Conservation (phyloP, 306 rosid species). For the Cyclanthera cordifolia region DNA sequence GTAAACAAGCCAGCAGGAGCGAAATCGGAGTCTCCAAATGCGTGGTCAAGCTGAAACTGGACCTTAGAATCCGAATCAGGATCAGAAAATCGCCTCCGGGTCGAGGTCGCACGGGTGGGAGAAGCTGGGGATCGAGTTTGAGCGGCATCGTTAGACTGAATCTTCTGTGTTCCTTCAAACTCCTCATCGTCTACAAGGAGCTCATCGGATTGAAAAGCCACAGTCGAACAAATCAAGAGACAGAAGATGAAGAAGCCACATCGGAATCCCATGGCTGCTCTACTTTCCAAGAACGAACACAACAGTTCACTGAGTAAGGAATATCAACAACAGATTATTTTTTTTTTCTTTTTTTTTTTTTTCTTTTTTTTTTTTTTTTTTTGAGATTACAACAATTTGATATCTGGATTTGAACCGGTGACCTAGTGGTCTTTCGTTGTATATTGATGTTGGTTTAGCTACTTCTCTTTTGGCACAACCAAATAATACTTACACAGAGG, state of each 20-base stretch:
- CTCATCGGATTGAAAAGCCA: constrained; percentile 85
- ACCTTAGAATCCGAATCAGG: constrained; percentile 78
- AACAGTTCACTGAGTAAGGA: too few species aligned
- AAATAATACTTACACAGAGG: too few species aligned
- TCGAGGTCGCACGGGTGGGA: constrained; percentile 16
- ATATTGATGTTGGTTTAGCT: too few species aligned
- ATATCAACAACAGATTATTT: too few species aligned
- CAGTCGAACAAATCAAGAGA: constrained; percentile 21
- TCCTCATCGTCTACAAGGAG: constrained; percentile 86
- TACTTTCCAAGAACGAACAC: not conserved
- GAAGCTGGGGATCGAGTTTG: constrained; percentile 21
- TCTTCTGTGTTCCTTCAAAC: constrained; percentile 44
- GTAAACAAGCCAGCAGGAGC: constrained; percentile 68
- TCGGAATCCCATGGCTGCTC: constrained; percentile 14
- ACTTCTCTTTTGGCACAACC: too few species aligned
- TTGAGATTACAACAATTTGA: too few species aligned
- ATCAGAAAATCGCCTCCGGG: constrained; percentile 61
- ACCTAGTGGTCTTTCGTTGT: too few species aligned
- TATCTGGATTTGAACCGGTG: too few species aligned
- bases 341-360: too few species aligned
- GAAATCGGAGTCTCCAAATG: constrained; percentile 81
- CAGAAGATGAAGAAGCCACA: constrained; percentile 22
- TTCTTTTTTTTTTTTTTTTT: too few species aligned
- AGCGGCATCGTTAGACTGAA: constrained; percentile 24
- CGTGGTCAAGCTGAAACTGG: constrained; percentile 75